Percentiles rank a stretch among this genome's conserved stretches.
Conservation (phyloP, 805 yeast genomes). For the Metschnikowia reukaufii region DNA sequence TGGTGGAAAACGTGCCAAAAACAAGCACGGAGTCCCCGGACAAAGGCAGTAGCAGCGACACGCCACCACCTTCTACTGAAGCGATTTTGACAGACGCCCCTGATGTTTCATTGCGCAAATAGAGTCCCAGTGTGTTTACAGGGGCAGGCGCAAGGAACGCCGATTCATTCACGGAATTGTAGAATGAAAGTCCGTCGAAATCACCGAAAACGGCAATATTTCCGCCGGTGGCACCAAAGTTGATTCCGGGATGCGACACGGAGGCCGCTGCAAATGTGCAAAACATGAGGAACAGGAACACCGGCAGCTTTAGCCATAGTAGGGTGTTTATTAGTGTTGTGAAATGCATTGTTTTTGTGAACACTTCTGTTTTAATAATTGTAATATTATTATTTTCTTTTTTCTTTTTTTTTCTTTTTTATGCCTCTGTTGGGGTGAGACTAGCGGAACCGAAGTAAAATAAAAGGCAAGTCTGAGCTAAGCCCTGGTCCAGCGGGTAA, state of each 20-base stretch:
- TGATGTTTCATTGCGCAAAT: constrained; percentile 16
- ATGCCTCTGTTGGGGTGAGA: neutral
- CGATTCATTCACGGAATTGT: constrained; percentile 18
- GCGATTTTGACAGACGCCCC: constrained; percentile 22
- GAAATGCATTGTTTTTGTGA: constrained; percentile 5
- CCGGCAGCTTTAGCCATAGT: constrained; percentile 5
- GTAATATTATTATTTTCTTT: neutral
- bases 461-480: neutral
- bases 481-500: neutral
- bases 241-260: constrained; percentile 17
- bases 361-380: no score
- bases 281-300: neutral
- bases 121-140: constrained; percentile 14
- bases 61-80: constrained; percentile 30
- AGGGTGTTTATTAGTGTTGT: constrained; percentile 8
- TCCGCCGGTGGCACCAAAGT: constrained; percentile 20
- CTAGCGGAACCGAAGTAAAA: neutral
- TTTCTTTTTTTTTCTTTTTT: neutral
- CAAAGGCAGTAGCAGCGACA: constrained; percentile 28
- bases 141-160: constrained; percentile 14
- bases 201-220: constrained; percentile 17
- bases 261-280: neutral
- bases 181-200: constrained; percentile 20
- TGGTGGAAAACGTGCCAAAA: constrained; percentile 37
- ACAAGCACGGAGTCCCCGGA: constrained; percentile 31